A percentile compares a stretch with the other conserved stretches of the same genome.
These are phyloP conservation scores for Chrysoporthe deuterocubensis DNA, from an alignment of 2,329 filamentous ascomycete genomes.

Conservation along the genomic window DNA sequence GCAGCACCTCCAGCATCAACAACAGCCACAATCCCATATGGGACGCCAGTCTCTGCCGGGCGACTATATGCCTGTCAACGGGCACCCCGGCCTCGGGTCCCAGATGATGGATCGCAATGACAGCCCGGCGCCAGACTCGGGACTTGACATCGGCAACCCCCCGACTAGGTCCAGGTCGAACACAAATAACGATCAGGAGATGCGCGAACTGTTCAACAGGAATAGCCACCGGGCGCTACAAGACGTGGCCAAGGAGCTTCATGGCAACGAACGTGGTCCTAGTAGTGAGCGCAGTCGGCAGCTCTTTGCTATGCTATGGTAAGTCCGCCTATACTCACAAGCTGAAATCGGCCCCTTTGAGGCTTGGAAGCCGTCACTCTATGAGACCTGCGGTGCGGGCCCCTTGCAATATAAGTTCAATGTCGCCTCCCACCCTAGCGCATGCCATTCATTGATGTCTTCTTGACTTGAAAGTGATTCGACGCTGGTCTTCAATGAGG, in stretches of 20 bases:
- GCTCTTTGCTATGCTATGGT: slow-evolving; percentile 90
- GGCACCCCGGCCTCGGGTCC: slow-evolving; percentile 37
- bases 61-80: slow-evolving; percentile 49
- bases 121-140: slow-evolving; percentile 59
- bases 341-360: neutral
- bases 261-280: slow-evolving; percentile 78
- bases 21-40: slow-evolving; percentile 40
- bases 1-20: slow-evolving; percentile 27
- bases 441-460: neutral
- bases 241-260: slow-evolving; percentile 76
- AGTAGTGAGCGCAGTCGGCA: slow-evolving; percentile 84
- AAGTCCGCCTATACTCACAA: slow-evolving; percentile 39
- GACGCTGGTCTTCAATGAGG: slow-evolving; percentile 20
- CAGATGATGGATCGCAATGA: slow-evolving; percentile 66
- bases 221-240: slow-evolving; percentile 70
- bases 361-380: neutral
- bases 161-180: slow-evolving; percentile 68
- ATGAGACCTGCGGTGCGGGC: neutral
- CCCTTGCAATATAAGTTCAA: neutral
- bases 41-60: slow-evolving; percentile 56
- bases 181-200: slow-evolving; percentile 80
- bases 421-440: neutral
- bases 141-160: slow-evolving; percentile 48
- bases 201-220: slow-evolving; percentile 73
- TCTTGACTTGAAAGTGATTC: no score